Percentiles rank a stretch among this genome's conserved stretches.
These are phyloP conservation scores for Suhomyces maxii DNA, from an alignment of 1,139 yeast genomes.

Conservation along the genomic window DNA sequence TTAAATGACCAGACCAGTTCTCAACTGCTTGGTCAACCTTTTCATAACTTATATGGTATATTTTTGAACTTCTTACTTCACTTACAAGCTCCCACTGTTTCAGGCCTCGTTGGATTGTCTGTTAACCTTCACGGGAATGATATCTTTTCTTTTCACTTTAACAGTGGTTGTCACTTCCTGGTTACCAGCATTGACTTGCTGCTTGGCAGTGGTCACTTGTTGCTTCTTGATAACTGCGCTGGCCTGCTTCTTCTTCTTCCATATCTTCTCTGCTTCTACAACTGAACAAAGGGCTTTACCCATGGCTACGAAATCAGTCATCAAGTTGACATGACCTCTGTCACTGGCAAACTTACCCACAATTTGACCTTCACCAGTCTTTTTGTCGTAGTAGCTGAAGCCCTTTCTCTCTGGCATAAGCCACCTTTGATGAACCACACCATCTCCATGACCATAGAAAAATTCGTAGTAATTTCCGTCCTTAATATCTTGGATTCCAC, in stretches of 20 bases:
- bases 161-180: too few relatives aligned
- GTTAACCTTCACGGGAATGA: too few relatives aligned
- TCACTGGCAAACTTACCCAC: constrained; percentile 66
- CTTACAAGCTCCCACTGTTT: too few relatives aligned
- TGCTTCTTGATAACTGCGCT: too few relatives aligned
- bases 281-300: constrained; percentile 70
- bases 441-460: constrained; percentile 89
- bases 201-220: too few relatives aligned
- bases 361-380: constrained; percentile 45
- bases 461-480: constrained; percentile 75
- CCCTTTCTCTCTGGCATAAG: constrained; percentile 76
- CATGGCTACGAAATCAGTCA: constrained; percentile 72
- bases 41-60: too few relatives aligned
- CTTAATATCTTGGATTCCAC: constrained; percentile 58
- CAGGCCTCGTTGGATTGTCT: too few relatives aligned
- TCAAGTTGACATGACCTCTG: constrained; percentile 75
- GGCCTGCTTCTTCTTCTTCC: constrained; percentile 22
- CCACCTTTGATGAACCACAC: constrained; percentile 84
- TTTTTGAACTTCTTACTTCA: too few relatives aligned
- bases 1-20: too few relatives aligned
- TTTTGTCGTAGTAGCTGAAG: constrained; percentile 43
- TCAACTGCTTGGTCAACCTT: too few relatives aligned
- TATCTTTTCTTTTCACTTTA: too few relatives aligned
- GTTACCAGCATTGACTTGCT: too few relatives aligned
- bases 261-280: constrained; percentile 49